A percentile compares a stretch with the other conserved stretches of the same genome.
Conservation (phyloP, 768 basidiomycete genomes). For the Tremella mesenterica region DNA sequence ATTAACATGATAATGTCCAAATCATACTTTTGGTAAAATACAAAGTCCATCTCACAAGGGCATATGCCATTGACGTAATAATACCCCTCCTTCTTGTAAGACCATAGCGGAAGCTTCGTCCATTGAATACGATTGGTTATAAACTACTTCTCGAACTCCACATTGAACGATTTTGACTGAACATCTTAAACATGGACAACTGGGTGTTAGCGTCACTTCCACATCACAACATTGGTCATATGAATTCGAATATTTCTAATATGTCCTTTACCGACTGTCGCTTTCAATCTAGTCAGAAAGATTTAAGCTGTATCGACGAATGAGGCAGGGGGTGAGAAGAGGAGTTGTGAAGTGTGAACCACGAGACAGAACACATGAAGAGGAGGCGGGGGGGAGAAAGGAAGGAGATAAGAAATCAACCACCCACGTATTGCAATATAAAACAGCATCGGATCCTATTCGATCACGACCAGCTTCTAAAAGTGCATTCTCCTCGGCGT, state of each 20-base stretch:
- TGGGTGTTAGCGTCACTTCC: slow-evolving; percentile 42
- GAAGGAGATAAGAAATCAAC: background rate
- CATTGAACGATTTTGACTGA: slow-evolving; percentile 96
- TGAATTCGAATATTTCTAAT: no score
- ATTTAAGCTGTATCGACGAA: no score
- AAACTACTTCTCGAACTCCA: slow-evolving; percentile 84
- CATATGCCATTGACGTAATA: slow-evolving; percentile 55
- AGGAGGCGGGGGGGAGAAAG: background rate
- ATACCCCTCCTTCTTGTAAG: slow-evolving; percentile 73
- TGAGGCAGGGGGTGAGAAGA: background rate
- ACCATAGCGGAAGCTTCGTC: slow-evolving; percentile 73
- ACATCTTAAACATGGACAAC: slow-evolving; percentile 96
- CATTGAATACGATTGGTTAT: slow-evolving; percentile 94
- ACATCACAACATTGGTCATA: no score
- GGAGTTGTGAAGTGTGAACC: background rate
- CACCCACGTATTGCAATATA: slow-evolving; percentile 96
- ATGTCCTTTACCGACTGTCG: no score
- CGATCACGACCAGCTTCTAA: slow-evolving; percentile 88
- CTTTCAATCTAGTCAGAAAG: no score
- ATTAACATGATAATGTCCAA: background rate
- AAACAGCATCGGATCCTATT: slow-evolving; percentile 58
- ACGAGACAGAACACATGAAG: background rate
- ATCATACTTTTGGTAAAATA: background rate
- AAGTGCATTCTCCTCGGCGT: slow-evolving; percentile 96
- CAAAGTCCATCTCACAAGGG: slow-evolving; percentile 5